These are phyloP conservation scores for Dillenia suffruticosa DNA, from an alignment of 164 flowering plant species.

Conservation along the genomic window DNA sequence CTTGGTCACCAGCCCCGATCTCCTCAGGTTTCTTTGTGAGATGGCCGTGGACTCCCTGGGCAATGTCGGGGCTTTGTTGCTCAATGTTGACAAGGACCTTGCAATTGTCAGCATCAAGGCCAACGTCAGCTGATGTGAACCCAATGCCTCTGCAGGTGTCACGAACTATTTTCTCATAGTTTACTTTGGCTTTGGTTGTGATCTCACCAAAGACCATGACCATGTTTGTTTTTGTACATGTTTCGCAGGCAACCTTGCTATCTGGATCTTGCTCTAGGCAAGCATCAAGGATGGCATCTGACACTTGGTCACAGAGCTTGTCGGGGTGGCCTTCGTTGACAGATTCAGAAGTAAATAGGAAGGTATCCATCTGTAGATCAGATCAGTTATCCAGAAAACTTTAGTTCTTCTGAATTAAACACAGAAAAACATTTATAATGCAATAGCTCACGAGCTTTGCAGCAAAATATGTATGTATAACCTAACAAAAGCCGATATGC, in stretches of 20 bases:
- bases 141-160: slow-evolving; percentile 64
- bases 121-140: slow-evolving; percentile 48
- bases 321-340: slow-evolving; percentile 63
- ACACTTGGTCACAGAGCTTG: slow-evolving; percentile 61
- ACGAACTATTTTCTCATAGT: slow-evolving; percentile 54
- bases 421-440: background rate
- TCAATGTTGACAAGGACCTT: slow-evolving; percentile 52
- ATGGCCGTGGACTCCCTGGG: slow-evolving; percentile 60
- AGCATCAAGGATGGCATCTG: slow-evolving; percentile 58
- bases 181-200: slow-evolving; percentile 47
- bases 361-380: slow-evolving; percentile 39
- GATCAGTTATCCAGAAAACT: background rate
- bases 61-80: slow-evolving; percentile 56
- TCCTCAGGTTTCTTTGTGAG: slow-evolving; percentile 57
- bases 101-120: slow-evolving; percentile 59
- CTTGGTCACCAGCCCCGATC: slow-evolving; percentile 66
- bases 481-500: no score
- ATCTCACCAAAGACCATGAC: slow-evolving; percentile 63
- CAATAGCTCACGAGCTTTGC: no score
- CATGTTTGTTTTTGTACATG: slow-evolving; percentile 56
- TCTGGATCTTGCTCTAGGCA: slow-evolving; percentile 56
- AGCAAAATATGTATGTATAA: no score
- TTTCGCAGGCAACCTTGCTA: slow-evolving; percentile 62
- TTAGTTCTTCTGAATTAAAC: background rate
- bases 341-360: slow-evolving; percentile 60